A percentile compares a stretch with the other conserved stretches of the same genome.
Conservation (phyloP, 805 yeast genomes). For the Saccharomycopsis schoenii region DNA sequence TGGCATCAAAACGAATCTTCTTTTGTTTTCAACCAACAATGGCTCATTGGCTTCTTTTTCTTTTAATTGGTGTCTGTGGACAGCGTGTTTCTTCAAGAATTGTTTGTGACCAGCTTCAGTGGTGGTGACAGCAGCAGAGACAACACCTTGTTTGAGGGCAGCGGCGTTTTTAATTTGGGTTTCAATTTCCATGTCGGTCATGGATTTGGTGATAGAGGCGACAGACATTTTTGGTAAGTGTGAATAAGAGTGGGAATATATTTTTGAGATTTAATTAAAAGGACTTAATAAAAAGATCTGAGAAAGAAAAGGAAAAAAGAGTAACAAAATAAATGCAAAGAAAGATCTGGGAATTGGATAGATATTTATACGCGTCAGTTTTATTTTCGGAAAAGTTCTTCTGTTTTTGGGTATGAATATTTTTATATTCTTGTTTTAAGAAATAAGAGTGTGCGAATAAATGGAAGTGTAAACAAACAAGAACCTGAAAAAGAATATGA, state of each 20-base stretch:
- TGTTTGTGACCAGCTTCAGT: conserved; percentile 33
- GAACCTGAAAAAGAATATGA: not conserved
- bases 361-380: conserved; percentile 1
- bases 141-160: conserved; percentile 15
- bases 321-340: not conserved
- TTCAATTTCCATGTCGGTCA: conserved; percentile 2
- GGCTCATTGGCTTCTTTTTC: conserved; percentile 84
- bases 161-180: conserved; percentile 6
- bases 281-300: not conserved
- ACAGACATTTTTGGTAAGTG: not conserved
- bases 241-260: not conserved
- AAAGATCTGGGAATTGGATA: not conserved
- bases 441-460: not conserved
- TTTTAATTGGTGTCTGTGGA: conserved; percentile 65
- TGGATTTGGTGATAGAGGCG: not conserved
- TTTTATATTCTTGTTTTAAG: not conserved
- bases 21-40: conserved; percentile 69
- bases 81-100: conserved; percentile 52
- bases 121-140: not conserved
- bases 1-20: conserved; percentile 90
- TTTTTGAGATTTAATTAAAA: not conserved
- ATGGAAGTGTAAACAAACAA: not conserved
- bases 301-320: not conserved
- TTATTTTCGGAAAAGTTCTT: not conserved
- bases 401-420: not conserved